Conservation (phyloP, 371 early-diverging fungal species). For the Mycotypha africana region DNA sequence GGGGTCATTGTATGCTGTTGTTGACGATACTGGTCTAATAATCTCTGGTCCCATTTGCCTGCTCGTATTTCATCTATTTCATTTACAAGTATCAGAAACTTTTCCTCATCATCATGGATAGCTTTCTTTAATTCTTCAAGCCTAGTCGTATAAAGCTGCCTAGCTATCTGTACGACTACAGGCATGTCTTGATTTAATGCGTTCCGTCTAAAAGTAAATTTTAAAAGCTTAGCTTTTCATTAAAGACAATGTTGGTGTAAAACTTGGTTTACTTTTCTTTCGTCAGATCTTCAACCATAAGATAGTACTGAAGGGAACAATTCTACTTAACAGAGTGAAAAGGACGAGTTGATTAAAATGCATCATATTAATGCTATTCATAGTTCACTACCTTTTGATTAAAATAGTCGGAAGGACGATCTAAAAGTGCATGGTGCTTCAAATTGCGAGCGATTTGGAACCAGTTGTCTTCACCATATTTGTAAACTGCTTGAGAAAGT, state of each 20-base stretch:
- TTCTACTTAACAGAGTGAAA: no score
- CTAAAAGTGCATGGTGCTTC: slow-evolving; percentile 46
- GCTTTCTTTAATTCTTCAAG: slow-evolving; percentile 49
- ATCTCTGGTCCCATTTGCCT: slow-evolving; percentile 54
- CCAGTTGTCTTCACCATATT: slow-evolving; percentile 64
- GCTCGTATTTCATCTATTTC: slow-evolving; percentile 56
- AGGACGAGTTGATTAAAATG: no score
- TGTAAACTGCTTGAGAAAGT: slow-evolving; percentile 61
- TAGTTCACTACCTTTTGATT: slow-evolving; percentile 36
- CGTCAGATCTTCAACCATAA: slow-evolving; percentile 26
- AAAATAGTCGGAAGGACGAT: slow-evolving; percentile 46
- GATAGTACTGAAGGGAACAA: slow-evolving; percentile 29
- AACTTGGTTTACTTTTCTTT: slow-evolving; percentile 16
- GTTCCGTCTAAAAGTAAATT: background rate
- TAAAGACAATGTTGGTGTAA: background rate
- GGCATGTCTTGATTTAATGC: slow-evolving; percentile 18
- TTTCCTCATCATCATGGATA: slow-evolving; percentile 49
- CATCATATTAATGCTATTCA: slow-evolving; percentile 11
- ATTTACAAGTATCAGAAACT: slow-evolving; percentile 40
- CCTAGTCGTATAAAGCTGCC: slow-evolving; percentile 47
- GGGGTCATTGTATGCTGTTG: background rate
- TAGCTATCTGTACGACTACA: slow-evolving; percentile 46
- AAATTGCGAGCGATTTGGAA: slow-evolving; percentile 49
- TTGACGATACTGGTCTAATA: slow-evolving; percentile 20
- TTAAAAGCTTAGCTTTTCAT: background rate